Evolutionary conservation across 2,329 filamentous ascomycete genomes (phyloP).

Genomic region (Aspergillus tubingensis): DNA sequence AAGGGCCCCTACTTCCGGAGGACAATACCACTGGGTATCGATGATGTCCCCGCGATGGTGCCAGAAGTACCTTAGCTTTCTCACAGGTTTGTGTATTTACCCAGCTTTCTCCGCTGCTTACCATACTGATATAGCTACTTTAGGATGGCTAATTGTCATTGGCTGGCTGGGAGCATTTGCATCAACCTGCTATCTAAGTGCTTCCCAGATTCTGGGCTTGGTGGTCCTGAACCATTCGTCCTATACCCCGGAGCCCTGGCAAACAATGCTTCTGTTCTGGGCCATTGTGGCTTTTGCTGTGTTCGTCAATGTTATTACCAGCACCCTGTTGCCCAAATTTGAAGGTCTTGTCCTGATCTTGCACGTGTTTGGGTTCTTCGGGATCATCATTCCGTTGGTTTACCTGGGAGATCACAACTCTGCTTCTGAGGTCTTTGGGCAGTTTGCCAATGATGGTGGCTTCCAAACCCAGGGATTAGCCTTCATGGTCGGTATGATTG

Average conservation of each 20-base stretch:
- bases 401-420: conserved; percentile 5
- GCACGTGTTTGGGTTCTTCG: conserved; percentile 3
- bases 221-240: neutral
- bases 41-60: conserved; percentile 5
- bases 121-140: too few species aligned
- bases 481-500: conserved; percentile 4
- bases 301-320: conserved; percentile 2
- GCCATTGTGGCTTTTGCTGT: conserved; percentile 3
- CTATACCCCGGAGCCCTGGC: neutral
- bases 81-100: neutral
- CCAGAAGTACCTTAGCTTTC: conserved; percentile 6
- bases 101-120: too few species aligned
- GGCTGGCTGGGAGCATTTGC: conserved; percentile 3
- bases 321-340: conserved; percentile 4
- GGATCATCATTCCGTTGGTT: neutral
- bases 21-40: conserved; percentile 5
- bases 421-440: neutral
- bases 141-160: conserved; percentile 5
- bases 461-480: neutral
- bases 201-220: conserved; percentile 2
- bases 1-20: conserved; percentile 2
- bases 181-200: conserved; percentile 5
- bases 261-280: conserved; percentile 1
- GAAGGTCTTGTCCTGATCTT: conserved; percentile 1
- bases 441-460: conserved; percentile 1